Base-by-base conservation (phyloP, 2,329 filamentous ascomycete species). In the Alternaria gansuensis region DNA sequence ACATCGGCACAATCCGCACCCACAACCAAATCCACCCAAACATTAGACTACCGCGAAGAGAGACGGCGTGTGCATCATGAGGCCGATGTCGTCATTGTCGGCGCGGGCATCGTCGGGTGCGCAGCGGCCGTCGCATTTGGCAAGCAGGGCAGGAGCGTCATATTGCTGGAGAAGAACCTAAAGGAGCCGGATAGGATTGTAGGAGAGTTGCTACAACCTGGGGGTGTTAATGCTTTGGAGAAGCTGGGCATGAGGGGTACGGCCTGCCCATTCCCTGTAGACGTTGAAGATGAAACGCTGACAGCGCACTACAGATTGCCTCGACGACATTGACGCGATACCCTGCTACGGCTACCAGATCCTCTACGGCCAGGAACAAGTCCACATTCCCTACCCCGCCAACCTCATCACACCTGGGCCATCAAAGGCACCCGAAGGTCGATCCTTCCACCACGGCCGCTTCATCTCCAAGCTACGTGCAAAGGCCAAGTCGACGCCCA, bases 121-220 rank as follows among this genome's bases (percentile, higher is more conserved):
- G 91, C 93, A 21, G 83, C 93, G 23, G 94, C 95, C 17, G 90
- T 89, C 64, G 88, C 94, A 23, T 84, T 98, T 44, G 93, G 91
- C 59, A 89, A 90, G 69, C 95, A 98, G 80, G 93, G 93, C 53
- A 88, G 95, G 63, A 96, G 91, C 76, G 93, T 99, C 26, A 85
- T 98, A 26, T 82, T 99, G 51, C 86, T 99, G 50, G 95, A 99
- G 81, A 87, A 87, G 71, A 96, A 88, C 80, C 83, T 98, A 79
- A 92, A 92, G 79, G 90, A 98, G 81, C 95, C 95, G 21, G 90
- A 98, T 80, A 88, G 95, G 64, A 99, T 99, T 67, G 93, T 99
- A 46, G 95, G 95, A 69, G 95, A 99, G 81, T 81, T 99, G 65
- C 82, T 99, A 69, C 95, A 99, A 79, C 95, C 95, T 0, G 95